Evolutionary conservation across 2,329 filamentous ascomycete species (phyloP).

Genomic region (Fusarium brachygibbosum): DNA sequence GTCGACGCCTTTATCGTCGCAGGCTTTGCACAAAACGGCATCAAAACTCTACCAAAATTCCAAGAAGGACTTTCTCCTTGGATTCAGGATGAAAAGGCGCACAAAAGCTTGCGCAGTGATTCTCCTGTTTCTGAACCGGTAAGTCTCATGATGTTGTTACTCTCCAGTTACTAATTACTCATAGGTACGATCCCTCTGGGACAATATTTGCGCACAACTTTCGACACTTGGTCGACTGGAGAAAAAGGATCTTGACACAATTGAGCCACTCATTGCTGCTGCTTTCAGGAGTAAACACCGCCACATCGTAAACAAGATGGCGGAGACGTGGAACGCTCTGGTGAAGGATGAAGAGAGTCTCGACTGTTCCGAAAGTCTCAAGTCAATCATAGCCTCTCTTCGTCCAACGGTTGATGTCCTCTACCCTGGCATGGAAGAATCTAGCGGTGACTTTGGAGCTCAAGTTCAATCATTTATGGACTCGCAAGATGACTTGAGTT

Average conservation of each 20-base stretch:
- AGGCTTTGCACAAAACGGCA: conserved; percentile 64
- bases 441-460: conserved; percentile 56
- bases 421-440: conserved; percentile 60
- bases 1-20: conserved; percentile 66
- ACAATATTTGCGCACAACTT: conserved; percentile 60
- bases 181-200: conserved; percentile 66
- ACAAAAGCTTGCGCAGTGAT: conserved; percentile 58
- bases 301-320: conserved; percentile 65
- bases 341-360: conserved; percentile 72
- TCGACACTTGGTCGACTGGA: conserved; percentile 54
- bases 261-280: conserved; percentile 69
- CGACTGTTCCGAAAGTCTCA: conserved; percentile 75
- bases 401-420: conserved; percentile 65
- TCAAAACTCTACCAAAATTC: conserved; percentile 69
- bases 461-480: conserved; percentile 61
- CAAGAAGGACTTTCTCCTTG: conserved; percentile 74
- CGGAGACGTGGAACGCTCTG: conserved; percentile 75
- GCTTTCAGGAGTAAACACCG: conserved; percentile 71
- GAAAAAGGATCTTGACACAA: conserved; percentile 61
- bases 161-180: conserved; percentile 45
- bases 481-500: conserved; percentile 62
- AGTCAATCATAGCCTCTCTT: conserved; percentile 71
- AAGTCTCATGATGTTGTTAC: conserved; percentile 47
- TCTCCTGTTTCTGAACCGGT: conserved; percentile 60
- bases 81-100: conserved; percentile 70